Evolutionary conservation across 345 rosid species (phyloP).

Genomic region (Salix udensis): DNA sequence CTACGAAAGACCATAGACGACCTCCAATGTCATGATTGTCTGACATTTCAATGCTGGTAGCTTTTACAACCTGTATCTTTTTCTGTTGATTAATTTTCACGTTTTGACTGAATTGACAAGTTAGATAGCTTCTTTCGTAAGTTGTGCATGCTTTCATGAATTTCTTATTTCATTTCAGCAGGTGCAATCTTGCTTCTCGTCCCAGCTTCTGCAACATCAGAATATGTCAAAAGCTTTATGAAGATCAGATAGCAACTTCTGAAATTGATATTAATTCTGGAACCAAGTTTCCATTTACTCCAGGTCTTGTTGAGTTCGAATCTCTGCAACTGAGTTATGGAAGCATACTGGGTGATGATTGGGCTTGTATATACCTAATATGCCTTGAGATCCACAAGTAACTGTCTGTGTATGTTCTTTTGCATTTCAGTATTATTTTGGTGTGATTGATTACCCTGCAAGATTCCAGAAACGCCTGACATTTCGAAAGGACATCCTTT

Average conservation of each 20-base stretch:
- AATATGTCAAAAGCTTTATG: not conserved
- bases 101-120: not conserved
- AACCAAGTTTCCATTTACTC: not conserved
- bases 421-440: conserved; percentile 18
- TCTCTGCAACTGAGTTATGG: not conserved
- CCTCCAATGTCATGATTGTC: conserved; percentile 14
- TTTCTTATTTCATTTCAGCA: conserved; percentile 9
- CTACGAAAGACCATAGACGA: conserved; percentile 23
- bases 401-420: conserved; percentile 3
- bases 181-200: conserved; percentile 6
- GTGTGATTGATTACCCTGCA: conserved; percentile 11
- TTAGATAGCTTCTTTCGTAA: not conserved
- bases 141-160: not conserved
- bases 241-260: conserved; percentile 10
- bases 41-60: conserved; percentile 19
- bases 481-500: conserved; percentile 12
- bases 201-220: conserved; percentile 12
- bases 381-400: conserved; percentile 18
- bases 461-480: conserved; percentile 15
- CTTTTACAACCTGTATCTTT: not conserved
- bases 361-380: conserved; percentile 30
- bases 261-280: not conserved
- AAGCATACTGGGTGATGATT: conserved; percentile 13
- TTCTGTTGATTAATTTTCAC: not conserved
- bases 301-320: conserved; percentile 3